Conservation (phyloP, 2,329 filamentous ascomycete genomes). For the Claviceps pusilla region DNA sequence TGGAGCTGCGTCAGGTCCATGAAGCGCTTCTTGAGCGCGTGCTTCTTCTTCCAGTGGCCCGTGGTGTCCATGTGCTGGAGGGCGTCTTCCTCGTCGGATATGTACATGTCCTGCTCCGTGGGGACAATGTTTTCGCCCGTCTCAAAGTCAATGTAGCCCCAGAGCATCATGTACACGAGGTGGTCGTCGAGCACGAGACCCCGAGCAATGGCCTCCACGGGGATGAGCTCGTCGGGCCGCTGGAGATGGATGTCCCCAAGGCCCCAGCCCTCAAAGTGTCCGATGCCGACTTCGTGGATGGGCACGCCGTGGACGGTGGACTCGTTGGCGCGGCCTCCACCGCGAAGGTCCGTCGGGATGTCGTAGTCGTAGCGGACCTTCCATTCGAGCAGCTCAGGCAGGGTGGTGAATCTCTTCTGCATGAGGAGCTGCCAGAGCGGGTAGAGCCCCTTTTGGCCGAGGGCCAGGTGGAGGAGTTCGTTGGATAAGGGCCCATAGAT, state of each 20-base stretch:
- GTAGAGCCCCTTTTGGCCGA: constrained; percentile 42
- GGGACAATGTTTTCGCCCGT: constrained; percentile 37
- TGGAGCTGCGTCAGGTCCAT: constrained; percentile 20
- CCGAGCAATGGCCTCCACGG: constrained; percentile 38
- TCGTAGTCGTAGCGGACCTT: constrained; percentile 42
- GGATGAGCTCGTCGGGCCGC: constrained; percentile 43
- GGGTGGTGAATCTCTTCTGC: constrained; percentile 33
- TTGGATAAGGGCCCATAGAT: constrained; percentile 35
- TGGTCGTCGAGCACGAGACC: constrained; percentile 37
- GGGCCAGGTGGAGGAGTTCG: constrained; percentile 39
- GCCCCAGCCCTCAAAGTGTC: constrained; percentile 44
- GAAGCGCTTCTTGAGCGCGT: constrained; percentile 31
- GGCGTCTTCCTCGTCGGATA: constrained; percentile 30
- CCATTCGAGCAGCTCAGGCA: constrained; percentile 38
- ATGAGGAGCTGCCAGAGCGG: constrained; percentile 46
- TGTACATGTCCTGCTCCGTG: constrained; percentile 33
- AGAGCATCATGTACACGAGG: constrained; percentile 43
- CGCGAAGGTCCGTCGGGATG: constrained; percentile 19
- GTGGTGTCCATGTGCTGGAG: constrained; percentile 18
- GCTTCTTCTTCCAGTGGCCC: constrained; percentile 28
- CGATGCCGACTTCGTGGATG: constrained; percentile 33
- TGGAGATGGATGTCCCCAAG: constrained; percentile 29
- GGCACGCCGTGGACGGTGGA: constrained; percentile 36
- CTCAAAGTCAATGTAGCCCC: constrained; percentile 43
- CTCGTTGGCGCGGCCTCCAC: constrained; percentile 7